These are phyloP conservation scores for Serendipita vermifera DNA, from an alignment of 768 basidiomycete species.

Conservation along the genomic window DNA sequence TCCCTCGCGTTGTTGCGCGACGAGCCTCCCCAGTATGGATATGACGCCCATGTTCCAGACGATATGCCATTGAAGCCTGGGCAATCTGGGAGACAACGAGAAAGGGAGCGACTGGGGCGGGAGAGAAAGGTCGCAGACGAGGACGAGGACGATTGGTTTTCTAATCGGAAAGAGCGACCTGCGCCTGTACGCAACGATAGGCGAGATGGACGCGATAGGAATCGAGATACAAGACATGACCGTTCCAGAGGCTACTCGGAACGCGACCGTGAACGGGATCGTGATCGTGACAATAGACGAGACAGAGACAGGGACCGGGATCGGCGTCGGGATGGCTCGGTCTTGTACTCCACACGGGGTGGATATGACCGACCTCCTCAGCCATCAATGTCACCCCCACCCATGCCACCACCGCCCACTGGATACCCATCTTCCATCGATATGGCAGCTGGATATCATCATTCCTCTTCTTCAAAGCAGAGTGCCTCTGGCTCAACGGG, in stretches of 20 bases:
- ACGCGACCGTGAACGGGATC: not conserved
- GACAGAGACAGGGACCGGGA: not conserved
- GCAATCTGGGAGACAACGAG: not conserved
- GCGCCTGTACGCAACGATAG: no score
- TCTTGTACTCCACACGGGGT: not conserved
- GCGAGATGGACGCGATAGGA: no score
- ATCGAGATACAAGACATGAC: no score
- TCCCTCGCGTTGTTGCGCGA: no score
- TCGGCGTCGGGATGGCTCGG: not conserved
- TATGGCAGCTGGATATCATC: conserved; percentile 4
- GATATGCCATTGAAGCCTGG: not conserved
- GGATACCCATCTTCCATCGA: not conserved
- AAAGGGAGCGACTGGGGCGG: not conserved
- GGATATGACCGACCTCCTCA: not conserved
- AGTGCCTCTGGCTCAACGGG: not conserved
- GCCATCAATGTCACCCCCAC: not conserved
- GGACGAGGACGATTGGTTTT: not conserved
- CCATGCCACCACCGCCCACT: not conserved
- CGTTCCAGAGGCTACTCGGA: not conserved
- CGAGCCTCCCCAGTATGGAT: not conserved
- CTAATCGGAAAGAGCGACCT: not conserved
- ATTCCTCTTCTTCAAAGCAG: no score
- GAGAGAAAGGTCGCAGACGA: not conserved
- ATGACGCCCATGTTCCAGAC: not conserved
- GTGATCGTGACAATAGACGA: not conserved